phyloP scores from a whole-genome alignment of 1,284 basidiomycete species.

The Ceratobasidium sp. region DNA sequence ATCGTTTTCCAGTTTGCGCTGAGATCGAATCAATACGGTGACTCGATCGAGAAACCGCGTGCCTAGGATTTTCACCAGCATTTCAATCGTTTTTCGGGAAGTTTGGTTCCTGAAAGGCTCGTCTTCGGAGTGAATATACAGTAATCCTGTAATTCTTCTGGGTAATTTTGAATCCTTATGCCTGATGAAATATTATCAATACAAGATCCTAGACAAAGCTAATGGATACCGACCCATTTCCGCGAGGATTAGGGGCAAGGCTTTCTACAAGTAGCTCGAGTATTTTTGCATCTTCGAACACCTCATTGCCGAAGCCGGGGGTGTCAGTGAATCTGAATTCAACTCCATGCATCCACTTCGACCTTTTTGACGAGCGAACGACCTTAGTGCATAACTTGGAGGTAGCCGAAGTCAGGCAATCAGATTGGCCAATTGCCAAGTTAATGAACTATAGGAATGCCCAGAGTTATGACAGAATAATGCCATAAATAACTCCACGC shows the following conservation, averaged over 20 bases:
- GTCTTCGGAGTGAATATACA: background rate
- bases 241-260: too few relatives aligned
- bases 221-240: background rate
- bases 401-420: too few relatives aligned
- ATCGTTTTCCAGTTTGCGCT: background rate
- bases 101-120: background rate
- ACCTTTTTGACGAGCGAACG: too few relatives aligned
- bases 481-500: background rate
- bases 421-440: background rate
- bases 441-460: background rate
- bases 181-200: too few relatives aligned
- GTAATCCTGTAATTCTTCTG: background rate
- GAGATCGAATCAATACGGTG: background rate
- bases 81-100: background rate
- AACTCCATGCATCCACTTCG: too few relatives aligned
- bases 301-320: conserved; percentile 1
- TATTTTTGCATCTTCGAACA: too few relatives aligned
- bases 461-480: background rate
- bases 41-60: background rate
- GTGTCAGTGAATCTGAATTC: background rate
- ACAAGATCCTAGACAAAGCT: too few relatives aligned
- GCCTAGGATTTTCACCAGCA: background rate
- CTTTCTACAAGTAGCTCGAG: background rate
- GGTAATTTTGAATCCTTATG: background rate
- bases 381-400: too few relatives aligned